Evolutionary conservation across 192 early-diverging fungal genomes (phyloP).

Genomic region (Helicostylum pulchrum): DNA sequence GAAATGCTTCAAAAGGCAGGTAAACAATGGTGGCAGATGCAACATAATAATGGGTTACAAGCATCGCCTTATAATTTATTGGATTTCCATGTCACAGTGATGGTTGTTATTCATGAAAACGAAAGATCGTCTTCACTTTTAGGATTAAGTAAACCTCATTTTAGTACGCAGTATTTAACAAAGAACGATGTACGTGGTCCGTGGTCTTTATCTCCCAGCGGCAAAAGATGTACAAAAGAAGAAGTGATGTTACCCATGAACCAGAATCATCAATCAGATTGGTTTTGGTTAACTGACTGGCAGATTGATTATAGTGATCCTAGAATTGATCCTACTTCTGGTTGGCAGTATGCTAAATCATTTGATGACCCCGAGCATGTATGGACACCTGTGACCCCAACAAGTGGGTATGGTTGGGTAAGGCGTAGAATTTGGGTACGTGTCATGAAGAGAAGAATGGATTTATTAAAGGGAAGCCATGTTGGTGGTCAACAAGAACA

Average conservation of each 20-base stretch:
- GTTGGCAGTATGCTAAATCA: conserved; percentile 69
- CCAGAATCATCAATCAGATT: conserved; percentile 29
- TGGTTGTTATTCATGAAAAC: conserved; percentile 64
- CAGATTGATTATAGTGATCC: conserved; percentile 59
- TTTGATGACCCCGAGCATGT: conserved; percentile 50
- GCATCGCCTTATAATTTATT: conserved; percentile 30
- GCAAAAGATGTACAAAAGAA: conserved; percentile 44
- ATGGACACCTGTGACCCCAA: conserved; percentile 49
- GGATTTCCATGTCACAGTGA: conserved; percentile 53
- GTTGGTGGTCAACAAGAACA: conserved; percentile 8
- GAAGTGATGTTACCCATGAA: conserved; percentile 48
- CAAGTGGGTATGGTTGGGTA: conserved; percentile 56
- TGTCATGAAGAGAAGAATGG: conserved; percentile 67
- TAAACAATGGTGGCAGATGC: conserved; percentile 39
- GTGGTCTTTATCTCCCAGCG: conserved; percentile 56
- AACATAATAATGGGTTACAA: neutral
- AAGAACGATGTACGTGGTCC: conserved; percentile 56
- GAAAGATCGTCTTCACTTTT: conserved; percentile 56
- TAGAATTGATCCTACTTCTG: conserved; percentile 51
- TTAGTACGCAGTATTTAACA: conserved; percentile 43
- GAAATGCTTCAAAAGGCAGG: conserved; percentile 57
- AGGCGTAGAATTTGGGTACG: conserved; percentile 72
- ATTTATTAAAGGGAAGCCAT: conserved; percentile 30
- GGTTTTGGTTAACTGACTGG: conserved; percentile 86
- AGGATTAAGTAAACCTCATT: conserved; percentile 48